phyloP scores from a whole-genome alignment of 139 green algal species.

The Spirogloea muscicola region DNA sequence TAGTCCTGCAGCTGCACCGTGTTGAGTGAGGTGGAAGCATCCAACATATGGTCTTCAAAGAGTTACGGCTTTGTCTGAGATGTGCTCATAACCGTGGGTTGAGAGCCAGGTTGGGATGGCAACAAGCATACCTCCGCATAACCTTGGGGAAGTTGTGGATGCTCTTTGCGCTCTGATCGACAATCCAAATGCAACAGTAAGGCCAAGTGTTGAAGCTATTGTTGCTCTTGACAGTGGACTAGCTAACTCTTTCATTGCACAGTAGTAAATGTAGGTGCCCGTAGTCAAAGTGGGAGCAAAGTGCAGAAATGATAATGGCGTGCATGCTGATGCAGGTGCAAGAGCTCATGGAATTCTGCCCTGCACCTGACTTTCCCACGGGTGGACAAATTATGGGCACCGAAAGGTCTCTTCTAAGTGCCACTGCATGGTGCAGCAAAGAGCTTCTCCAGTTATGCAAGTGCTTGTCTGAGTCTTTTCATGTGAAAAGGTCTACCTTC shows the following conservation, averaged over 20 bases:
- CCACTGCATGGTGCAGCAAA: constrained; percentile 14
- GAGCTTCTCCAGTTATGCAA: too few species aligned
- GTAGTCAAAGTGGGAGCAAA: background rate
- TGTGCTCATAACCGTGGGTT: background rate
- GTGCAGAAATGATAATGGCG: too few species aligned
- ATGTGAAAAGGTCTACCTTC: too few species aligned
- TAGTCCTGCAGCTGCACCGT: background rate
- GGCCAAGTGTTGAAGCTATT: background rate
- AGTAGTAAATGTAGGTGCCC: background rate
- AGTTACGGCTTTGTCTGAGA: background rate
- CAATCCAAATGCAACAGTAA: constrained; percentile 65
- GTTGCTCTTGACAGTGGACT: background rate
- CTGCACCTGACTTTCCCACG: constrained; percentile 94
- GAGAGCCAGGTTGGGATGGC: constrained; percentile 74
- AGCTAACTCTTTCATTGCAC: background rate
- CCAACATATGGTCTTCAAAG: background rate
- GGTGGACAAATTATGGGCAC: constrained; percentile 58
- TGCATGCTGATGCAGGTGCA: too few species aligned
- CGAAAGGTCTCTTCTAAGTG: constrained; percentile 7
- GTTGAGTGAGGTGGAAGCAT: background rate
- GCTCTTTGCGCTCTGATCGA: constrained; percentile 73
- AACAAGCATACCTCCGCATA: constrained; percentile 94
- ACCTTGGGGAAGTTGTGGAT: constrained; percentile 84
- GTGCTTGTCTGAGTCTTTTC: too few species aligned
- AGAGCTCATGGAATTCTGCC: constrained; percentile 80